Percentiles rank a stretch among this genome's conserved stretches.
Conservation (phyloP, 2,329 filamentous ascomycete species). For the Fusarium ambrosium region DNA sequence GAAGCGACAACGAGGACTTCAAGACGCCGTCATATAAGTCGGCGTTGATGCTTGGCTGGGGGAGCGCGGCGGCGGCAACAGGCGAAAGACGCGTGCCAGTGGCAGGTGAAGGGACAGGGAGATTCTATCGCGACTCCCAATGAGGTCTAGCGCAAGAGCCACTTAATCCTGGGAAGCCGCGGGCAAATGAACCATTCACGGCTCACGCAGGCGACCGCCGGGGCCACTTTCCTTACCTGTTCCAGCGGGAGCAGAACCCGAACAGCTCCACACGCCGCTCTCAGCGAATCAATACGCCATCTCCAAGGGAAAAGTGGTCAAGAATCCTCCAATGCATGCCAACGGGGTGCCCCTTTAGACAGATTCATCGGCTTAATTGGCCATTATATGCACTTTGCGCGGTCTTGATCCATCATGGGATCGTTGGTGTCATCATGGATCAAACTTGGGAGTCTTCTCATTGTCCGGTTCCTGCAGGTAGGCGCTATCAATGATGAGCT, state of each 20-base stretch:
- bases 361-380: not conserved
- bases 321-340: conserved; percentile 25
- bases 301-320: conserved; percentile 6
- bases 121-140: conserved; percentile 49
- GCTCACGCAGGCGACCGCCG: conserved; percentile 22
- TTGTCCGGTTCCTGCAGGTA: not conserved
- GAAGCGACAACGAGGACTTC: conserved; percentile 16
- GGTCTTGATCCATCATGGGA: conserved; percentile 31
- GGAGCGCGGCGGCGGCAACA: conserved; percentile 37
- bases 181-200: conserved; percentile 39
- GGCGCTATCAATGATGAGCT: not conserved
- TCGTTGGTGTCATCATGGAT: conserved; percentile 32
- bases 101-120: conserved; percentile 45
- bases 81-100: conserved; percentile 50
- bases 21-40: conserved; percentile 36
- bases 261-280: conserved; percentile 20
- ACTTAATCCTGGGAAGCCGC: conserved; percentile 35
- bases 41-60: conserved; percentile 32
- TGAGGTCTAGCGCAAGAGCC: conserved; percentile 46
- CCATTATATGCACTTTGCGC: conserved; percentile 16
- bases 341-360: conserved; percentile 28
- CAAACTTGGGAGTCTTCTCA: conserved; percentile 5
- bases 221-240: conserved; percentile 30
- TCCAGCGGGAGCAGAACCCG: conserved; percentile 15
- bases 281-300: conserved; percentile 30